Percentiles rank a stretch among this genome's conserved stretches.
These are phyloP conservation scores for Cytospora schulzeri DNA, from an alignment of 2,329 filamentous ascomycete species.

Conservation along the genomic window DNA sequence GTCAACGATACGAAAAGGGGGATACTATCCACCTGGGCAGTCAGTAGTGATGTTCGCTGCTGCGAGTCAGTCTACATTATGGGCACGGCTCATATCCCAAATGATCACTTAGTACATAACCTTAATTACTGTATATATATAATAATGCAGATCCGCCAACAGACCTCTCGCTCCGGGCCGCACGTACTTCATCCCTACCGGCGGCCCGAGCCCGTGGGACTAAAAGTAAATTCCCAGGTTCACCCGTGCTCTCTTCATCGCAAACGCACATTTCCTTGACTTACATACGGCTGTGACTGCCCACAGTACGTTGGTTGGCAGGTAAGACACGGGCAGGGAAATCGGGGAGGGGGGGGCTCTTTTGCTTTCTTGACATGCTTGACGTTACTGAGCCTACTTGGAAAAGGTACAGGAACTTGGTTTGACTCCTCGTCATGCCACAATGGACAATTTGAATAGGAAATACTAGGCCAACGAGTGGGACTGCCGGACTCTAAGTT, in stretches of 20 bases:
- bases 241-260: neutral
- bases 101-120: neutral
- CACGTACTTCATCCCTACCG: slow-evolving; percentile 5
- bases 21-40: no score
- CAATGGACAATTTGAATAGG: no score
- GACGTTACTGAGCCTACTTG: neutral
- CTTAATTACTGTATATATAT: no score
- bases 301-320: no score
- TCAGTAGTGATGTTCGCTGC: neutral
- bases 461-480: no score
- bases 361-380: neutral
- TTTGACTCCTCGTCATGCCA: no score
- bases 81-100: neutral
- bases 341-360: neutral
- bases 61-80: neutral
- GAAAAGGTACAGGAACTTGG: no score
- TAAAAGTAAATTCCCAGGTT: neutral
- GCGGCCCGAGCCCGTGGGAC: slow-evolving; percentile 1
- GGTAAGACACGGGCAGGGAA: neutral
- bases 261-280: no score
- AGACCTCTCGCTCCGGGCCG: slow-evolving; percentile 1
- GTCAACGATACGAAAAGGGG: no score
- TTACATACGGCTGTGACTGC: no score
- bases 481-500: no score
- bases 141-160: neutral